Evolutionary conservation across 2,329 filamentous ascomycete genomes (phyloP).

Genomic region (Daldinia sp.): DNA sequence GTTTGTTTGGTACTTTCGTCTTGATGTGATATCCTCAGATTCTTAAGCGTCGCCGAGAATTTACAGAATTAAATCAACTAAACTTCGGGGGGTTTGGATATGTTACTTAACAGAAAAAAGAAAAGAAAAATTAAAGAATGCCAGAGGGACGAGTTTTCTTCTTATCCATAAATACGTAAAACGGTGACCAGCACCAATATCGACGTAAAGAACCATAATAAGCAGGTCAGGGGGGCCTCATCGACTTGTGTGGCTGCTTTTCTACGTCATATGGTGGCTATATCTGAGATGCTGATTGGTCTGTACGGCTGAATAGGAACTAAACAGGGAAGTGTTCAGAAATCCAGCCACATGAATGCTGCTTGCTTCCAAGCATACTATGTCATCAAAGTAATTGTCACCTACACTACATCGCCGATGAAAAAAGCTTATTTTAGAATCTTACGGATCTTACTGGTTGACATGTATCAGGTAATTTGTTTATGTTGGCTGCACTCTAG

Average conservation of each 20-base stretch:
- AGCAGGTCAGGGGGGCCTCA: not conserved
- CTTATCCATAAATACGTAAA: not conserved
- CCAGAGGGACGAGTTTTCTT: not conserved
- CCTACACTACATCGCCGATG: not conserved
- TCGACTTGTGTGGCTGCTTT: constrained; percentile 27
- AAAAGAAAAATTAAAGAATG: not conserved
- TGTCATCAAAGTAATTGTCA: constrained; percentile 31
- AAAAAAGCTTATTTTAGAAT: constrained; percentile 5
- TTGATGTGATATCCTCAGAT: no score
- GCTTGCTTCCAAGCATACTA: constrained; percentile 6
- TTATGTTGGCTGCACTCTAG: no score
- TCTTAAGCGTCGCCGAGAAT: not conserved
- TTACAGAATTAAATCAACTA: not conserved
- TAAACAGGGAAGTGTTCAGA: constrained; percentile 38
- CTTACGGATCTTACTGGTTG: not conserved
- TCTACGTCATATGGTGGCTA: constrained; percentile 41
- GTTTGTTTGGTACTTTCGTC: not conserved
- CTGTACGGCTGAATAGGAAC: constrained; percentile 9
- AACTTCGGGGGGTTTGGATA: not conserved
- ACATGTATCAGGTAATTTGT: not conserved
- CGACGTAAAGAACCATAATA: constrained; percentile 24
- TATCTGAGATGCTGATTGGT: constrained; percentile 27
- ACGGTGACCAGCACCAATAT: not conserved
- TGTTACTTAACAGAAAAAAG: not conserved
- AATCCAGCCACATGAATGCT: constrained; percentile 36